phyloP scores from a whole-genome alignment of 2,329 filamentous ascomycete genomes.

The Nothopassalora personata region DNA sequence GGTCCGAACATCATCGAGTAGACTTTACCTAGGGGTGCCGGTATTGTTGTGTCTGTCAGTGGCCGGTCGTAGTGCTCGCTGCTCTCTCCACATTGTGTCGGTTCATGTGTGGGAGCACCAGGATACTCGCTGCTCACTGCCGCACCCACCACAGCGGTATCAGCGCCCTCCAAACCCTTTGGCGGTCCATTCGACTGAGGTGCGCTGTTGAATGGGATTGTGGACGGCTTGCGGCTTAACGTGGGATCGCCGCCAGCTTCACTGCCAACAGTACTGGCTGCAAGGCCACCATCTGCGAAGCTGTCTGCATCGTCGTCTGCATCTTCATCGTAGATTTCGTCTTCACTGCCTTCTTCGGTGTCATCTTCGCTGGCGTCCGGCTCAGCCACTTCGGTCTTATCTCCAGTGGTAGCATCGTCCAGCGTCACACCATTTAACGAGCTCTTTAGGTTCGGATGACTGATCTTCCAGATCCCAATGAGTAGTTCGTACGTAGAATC shows the following conservation, averaged over 20 bases:
- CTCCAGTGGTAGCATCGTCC: slow-evolving; percentile 69
- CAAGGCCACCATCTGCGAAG: slow-evolving; percentile 49
- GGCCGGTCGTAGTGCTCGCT: slow-evolving; percentile 77
- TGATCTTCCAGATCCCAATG: slow-evolving; percentile 97
- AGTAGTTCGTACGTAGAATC: slow-evolving; percentile 96
- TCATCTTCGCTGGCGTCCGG: slow-evolving; percentile 47
- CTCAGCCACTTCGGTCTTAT: slow-evolving; percentile 84
- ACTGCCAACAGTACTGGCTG: slow-evolving; percentile 50
- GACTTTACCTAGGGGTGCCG: slow-evolving; percentile 84
- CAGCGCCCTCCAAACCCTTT: slow-evolving; percentile 29
- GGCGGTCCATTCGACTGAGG: slow-evolving; percentile 35
- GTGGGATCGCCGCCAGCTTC: slow-evolving; percentile 43
- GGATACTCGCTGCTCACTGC: slow-evolving; percentile 63
- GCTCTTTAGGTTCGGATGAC: slow-evolving; percentile 84
- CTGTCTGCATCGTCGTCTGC: slow-evolving; percentile 63
- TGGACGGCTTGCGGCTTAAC: slow-evolving; percentile 68
- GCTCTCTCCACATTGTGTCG: slow-evolving; percentile 79
- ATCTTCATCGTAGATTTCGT: slow-evolving; percentile 74
- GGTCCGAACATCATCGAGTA: slow-evolving; percentile 85
- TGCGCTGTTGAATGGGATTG: slow-evolving; percentile 36
- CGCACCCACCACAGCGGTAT: slow-evolving; percentile 38
- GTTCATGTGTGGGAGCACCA: slow-evolving; percentile 71
- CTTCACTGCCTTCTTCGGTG: slow-evolving; percentile 62
- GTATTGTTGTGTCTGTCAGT: slow-evolving; percentile 78
- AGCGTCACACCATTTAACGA: slow-evolving; percentile 83